Evolutionary conservation across 257 asterid species (phyloP).

Genomic region (Hygrophila difformis): DNA sequence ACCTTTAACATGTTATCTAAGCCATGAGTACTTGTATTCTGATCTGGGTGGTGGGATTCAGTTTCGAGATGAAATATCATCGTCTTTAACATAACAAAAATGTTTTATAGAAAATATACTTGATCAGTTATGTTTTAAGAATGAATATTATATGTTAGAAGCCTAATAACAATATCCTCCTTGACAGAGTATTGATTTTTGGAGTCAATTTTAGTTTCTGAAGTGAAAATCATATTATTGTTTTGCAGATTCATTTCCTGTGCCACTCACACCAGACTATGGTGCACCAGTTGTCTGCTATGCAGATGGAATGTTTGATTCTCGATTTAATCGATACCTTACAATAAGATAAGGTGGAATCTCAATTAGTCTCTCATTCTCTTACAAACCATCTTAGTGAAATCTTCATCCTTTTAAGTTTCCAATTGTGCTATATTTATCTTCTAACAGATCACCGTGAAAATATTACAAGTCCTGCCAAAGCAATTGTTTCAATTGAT

Average conservation of each 20-base stretch:
- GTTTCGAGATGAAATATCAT: too few relatives aligned
- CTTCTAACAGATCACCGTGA: constrained; percentile 62
- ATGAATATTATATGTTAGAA: too few relatives aligned
- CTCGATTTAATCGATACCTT: constrained; percentile 63
- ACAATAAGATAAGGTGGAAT: constrained; percentile 76
- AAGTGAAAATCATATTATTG: too few relatives aligned
- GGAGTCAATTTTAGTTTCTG: too few relatives aligned
- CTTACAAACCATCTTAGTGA: constrained; percentile 1
- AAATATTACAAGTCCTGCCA: constrained; percentile 47
- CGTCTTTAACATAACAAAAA: too few relatives aligned
- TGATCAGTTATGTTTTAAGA: background rate
- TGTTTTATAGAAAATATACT: background rate
- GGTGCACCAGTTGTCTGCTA: constrained; percentile 61
- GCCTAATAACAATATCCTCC: too few relatives aligned
- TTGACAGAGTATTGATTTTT: too few relatives aligned
- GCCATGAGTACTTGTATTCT: too few relatives aligned
- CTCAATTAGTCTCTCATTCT: constrained; percentile 9
- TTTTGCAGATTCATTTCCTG: constrained; percentile 65
- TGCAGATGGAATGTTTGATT: constrained; percentile 83
- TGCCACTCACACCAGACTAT: constrained; percentile 86
- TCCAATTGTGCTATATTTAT: constrained; percentile 12
- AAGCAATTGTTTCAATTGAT: constrained; percentile 67
- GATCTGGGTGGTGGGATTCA: too few relatives aligned
- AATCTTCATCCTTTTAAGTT: background rate
- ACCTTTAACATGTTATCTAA: too few relatives aligned